phyloP scores from a whole-genome alignment of 2,329 filamentous ascomycete genomes.

The Ceratocystis smalleyi region DNA sequence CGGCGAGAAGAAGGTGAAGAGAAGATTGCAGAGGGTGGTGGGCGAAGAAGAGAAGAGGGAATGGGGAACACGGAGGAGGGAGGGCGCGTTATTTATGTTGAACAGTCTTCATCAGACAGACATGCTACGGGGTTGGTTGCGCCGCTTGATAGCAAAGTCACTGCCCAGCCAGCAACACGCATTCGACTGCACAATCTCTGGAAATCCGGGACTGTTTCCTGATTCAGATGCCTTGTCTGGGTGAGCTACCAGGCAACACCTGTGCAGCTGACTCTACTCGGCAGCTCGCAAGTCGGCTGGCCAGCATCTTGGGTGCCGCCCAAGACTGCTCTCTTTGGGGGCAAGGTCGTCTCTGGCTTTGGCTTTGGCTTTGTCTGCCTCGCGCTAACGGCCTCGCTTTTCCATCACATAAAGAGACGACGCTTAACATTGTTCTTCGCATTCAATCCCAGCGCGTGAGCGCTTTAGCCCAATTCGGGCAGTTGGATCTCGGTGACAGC shows the following conservation, averaged over 20 bases:
- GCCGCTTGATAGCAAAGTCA: neutral
- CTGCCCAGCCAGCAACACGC: neutral
- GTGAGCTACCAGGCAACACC: neutral
- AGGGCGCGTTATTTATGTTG: neutral
- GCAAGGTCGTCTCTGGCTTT: too few relatives aligned
- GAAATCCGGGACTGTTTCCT: neutral
- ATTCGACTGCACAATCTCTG: neutral
- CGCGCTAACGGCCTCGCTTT: accelerated
- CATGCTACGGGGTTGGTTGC: neutral
- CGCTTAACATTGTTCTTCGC: too few relatives aligned
- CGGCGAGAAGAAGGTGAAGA: neutral
- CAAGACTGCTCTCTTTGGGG: too few relatives aligned
- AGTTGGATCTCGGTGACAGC: too few relatives aligned
- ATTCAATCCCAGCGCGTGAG: too few relatives aligned
- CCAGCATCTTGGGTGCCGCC: too few relatives aligned
- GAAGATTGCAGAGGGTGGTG: constrained; percentile 6
- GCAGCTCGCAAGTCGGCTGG: too few relatives aligned
- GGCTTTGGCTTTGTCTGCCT: too few relatives aligned
- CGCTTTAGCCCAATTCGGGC: too few relatives aligned
- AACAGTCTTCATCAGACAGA: neutral
- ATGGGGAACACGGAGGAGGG: neutral
- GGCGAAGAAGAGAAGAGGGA: neutral
- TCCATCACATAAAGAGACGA: too few relatives aligned
- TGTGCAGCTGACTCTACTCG: neutral
- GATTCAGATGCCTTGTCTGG: neutral